A percentile compares a stretch with the other conserved stretches of the same genome.
phyloP scores from a whole-genome alignment of 2,329 filamentous ascomycete species.

The Xylariales sp. region DNA sequence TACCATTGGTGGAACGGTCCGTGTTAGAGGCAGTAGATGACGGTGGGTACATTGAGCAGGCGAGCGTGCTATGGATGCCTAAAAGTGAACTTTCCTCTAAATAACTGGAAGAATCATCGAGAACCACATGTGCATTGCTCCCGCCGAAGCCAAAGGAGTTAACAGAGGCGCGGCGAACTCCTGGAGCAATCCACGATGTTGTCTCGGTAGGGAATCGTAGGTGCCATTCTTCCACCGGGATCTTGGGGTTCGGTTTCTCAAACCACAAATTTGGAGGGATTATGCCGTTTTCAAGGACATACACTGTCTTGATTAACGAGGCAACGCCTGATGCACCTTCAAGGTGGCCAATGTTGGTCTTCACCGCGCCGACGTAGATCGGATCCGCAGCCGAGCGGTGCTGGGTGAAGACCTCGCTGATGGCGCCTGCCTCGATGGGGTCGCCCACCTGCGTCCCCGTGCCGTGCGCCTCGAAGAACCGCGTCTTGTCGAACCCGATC shows the following conservation, averaged over 20 bases:
- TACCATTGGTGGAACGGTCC: too few species aligned
- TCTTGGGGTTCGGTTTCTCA: slow-evolving; percentile 11
- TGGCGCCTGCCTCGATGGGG: slow-evolving; percentile 32
- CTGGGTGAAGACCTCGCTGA: slow-evolving; percentile 11
- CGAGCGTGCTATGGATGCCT: too few species aligned
- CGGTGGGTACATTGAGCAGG: too few species aligned
- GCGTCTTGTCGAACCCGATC: background rate
- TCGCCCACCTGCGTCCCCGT: slow-evolving; percentile 36
- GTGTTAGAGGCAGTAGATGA: too few species aligned
- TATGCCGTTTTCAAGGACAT: slow-evolving; percentile 8
- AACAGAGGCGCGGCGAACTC: slow-evolving; percentile 11
- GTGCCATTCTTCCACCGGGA: slow-evolving; percentile 7
- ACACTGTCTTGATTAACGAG: slow-evolving; percentile 12
- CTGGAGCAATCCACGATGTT: background rate
- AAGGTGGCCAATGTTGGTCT: slow-evolving; percentile 15
- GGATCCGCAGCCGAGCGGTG: background rate
- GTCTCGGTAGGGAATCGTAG: background rate
- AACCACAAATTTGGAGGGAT: slow-evolving; percentile 11
- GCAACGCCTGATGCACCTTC: slow-evolving; percentile 13
- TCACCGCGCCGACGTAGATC: slow-evolving; percentile 11
- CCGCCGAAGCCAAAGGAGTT: slow-evolving; percentile 20
- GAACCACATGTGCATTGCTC: slow-evolving; percentile 14
- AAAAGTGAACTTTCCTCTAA: too few species aligned
- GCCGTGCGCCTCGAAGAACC: slow-evolving; percentile 1
- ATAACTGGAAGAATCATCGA: slow-evolving; percentile 12